Percentiles rank a stretch among this genome's conserved stretches.
Evolutionary conservation across 306 rosid species (phyloP).

Genomic region (Argentina anserina): DNA sequence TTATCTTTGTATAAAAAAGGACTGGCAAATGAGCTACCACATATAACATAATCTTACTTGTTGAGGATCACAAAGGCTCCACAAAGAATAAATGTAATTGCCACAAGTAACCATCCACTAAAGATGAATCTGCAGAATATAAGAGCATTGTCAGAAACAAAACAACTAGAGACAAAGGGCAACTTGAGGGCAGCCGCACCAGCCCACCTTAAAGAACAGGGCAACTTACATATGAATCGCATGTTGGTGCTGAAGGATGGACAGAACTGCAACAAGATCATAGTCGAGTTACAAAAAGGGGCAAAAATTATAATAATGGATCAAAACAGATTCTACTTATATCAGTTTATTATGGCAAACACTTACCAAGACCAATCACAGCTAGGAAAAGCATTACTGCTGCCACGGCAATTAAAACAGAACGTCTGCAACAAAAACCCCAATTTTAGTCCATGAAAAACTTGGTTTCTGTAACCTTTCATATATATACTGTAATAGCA

Average conservation of each 20-base stretch:
- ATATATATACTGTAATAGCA: conserved; percentile 11
- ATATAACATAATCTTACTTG: conserved; percentile 49
- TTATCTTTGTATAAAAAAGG: neutral
- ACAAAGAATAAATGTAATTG: conserved; percentile 77
- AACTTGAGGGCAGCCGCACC: too few relatives aligned
- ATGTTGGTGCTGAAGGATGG: conserved; percentile 78
- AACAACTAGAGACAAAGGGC: conserved; percentile 4
- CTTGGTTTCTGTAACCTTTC: neutral
- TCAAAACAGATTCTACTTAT: conserved; percentile 4
- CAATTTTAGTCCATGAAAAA: conserved; percentile 33
- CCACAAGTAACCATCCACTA: conserved; percentile 93
- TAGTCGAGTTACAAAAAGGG: conserved; percentile 22
- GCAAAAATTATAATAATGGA: neutral
- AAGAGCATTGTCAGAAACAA: too few relatives aligned
- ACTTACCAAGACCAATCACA: conserved; percentile 75
- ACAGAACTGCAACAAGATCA: conserved; percentile 57
- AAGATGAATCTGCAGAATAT: conserved; percentile 89
- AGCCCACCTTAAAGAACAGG: too few relatives aligned
- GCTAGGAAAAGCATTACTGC: conserved; percentile 80
- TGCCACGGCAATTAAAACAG: conserved; percentile 70
- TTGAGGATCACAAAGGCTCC: conserved; percentile 83
- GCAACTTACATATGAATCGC: conserved; percentile 78
- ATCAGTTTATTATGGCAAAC: conserved; percentile 8
- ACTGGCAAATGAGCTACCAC: neutral
- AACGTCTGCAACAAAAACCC: conserved; percentile 47